phyloP scores from a whole-genome alignment of 192 early-diverging fungal species.

The Thamnidium elegans region DNA sequence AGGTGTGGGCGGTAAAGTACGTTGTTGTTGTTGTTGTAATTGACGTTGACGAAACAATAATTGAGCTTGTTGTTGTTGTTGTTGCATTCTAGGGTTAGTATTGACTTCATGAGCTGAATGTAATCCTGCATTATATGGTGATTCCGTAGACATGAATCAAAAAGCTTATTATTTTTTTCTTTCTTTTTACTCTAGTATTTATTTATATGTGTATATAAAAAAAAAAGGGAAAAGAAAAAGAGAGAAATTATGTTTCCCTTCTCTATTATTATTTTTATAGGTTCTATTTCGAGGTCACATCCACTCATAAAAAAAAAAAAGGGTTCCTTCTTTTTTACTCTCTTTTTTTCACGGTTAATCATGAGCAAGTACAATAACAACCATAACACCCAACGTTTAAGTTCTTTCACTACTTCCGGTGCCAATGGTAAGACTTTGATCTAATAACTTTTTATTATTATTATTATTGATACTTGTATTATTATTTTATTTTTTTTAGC shows the following conservation, averaged over 20 bases:
- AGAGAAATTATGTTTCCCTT: background rate
- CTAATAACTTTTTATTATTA: background rate
- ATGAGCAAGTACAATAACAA: background rate
- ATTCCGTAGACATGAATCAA: no score
- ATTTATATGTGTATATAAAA: no score
- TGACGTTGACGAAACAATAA: background rate
- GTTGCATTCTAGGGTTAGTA: background rate
- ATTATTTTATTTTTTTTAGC: background rate
- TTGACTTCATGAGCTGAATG: slow-evolving; percentile 1
- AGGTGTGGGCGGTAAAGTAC: slow-evolving; percentile 6
- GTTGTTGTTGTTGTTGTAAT: slow-evolving; percentile 9
- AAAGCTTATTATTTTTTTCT: no score
- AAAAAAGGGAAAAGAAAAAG: background rate
- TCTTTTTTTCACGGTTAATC: background rate
- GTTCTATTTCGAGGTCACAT: background rate
- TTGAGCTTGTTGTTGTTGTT: slow-evolving; percentile 6
- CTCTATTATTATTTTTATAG: background rate
- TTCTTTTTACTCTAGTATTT: no score
- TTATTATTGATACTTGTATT: background rate
- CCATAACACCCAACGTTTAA: background rate
- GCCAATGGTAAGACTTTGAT: background rate
- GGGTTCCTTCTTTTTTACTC: background rate
- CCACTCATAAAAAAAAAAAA: background rate
- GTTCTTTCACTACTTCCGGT: background rate
- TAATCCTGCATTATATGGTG: no score